phyloP scores from a whole-genome alignment of 768 basidiomycete genomes.

The Mycena vulgaris region DNA sequence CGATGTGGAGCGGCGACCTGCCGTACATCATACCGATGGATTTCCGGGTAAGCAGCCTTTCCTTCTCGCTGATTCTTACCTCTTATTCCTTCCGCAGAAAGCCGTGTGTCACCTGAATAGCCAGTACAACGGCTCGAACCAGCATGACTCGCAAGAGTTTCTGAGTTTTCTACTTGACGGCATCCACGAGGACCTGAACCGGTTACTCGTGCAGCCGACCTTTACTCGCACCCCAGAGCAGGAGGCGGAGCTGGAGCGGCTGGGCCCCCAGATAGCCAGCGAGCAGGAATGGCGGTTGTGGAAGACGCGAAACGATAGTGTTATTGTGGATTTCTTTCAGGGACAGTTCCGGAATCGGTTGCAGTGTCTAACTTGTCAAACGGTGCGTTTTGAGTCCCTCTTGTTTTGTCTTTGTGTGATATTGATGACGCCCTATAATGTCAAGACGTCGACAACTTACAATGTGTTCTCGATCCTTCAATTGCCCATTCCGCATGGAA shows the following conservation, averaged over 20 bases:
- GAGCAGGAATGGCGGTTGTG: constrained; percentile 95
- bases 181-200: constrained; percentile 90
- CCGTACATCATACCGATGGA: constrained; percentile 85
- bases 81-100: constrained; percentile 47
- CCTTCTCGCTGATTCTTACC: constrained; percentile 5
- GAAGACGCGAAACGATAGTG: constrained; percentile 89
- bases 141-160: constrained; percentile 99
- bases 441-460: constrained; percentile 97
- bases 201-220: constrained; percentile 80
- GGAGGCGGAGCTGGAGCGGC: constrained; percentile 89
- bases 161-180: constrained; percentile 94
- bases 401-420: constrained; percentile 4
- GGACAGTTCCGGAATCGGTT: constrained; percentile 95
- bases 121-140: constrained; percentile 89
- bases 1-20: constrained; percentile 91
- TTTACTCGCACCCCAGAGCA: constrained; percentile 79
- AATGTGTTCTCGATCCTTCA: constrained; percentile 97
- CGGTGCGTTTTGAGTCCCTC: constrained; percentile 63
- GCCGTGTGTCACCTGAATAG: constrained; percentile 66
- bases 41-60: constrained; percentile 77
- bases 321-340: constrained; percentile 98
- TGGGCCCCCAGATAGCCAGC: constrained; percentile 90
- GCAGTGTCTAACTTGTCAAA: constrained; percentile 91
- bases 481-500: constrained; percentile 84
- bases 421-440: constrained; percentile 13